Percentiles rank a stretch among this genome's conserved stretches.
Conservation (phyloP, 192 early-diverging fungal species). For the Dimargaris xerosporica region DNA sequence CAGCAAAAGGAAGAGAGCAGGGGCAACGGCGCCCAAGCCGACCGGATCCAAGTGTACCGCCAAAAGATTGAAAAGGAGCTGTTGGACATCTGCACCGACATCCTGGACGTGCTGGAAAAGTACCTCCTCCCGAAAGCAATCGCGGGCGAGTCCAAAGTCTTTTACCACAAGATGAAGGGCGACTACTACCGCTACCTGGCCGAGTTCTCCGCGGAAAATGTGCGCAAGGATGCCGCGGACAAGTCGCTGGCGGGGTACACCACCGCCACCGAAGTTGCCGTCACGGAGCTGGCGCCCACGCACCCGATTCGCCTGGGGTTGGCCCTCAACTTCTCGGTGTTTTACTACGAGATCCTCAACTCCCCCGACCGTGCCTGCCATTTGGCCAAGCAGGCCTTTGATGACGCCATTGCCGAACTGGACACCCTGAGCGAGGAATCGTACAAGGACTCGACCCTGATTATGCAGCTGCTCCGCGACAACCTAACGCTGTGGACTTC, state of each 20-base stretch:
- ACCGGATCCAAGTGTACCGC: constrained; percentile 86
- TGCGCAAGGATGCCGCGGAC: constrained; percentile 74
- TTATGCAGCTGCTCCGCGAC: constrained; percentile 96
- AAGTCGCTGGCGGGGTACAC: constrained; percentile 92
- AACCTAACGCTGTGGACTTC: constrained; percentile 96
- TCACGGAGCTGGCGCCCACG: constrained; percentile 67
- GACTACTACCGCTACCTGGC: constrained; percentile 99
- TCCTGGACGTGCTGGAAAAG: constrained; percentile 73
- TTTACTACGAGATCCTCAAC: constrained; percentile 97
- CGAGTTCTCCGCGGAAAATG: constrained; percentile 81
- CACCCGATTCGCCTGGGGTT: constrained; percentile 96
- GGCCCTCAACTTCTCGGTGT: constrained; percentile 96
- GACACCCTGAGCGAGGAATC: constrained; percentile 86
- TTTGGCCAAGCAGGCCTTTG: constrained; percentile 85
- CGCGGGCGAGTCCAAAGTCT: constrained; percentile 95
- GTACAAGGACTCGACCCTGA: constrained; percentile 95
- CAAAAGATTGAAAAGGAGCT: constrained; percentile 88
- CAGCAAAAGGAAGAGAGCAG: constrained; percentile 89
- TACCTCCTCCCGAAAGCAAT: constrained; percentile 76
- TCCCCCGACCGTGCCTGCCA: constrained; percentile 86
- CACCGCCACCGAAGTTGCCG: constrained; percentile 78
- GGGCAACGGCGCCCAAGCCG: constrained; percentile 62
- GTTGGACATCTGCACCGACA: constrained; percentile 86
- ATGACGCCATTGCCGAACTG: constrained; percentile 89
- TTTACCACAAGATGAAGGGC: constrained; percentile 99